Percentiles rank a stretch among this genome's conserved stretches.
These are phyloP conservation scores for Boletus subparvulus DNA, from an alignment of 768 basidiomycete genomes.

Conservation along the genomic window DNA sequence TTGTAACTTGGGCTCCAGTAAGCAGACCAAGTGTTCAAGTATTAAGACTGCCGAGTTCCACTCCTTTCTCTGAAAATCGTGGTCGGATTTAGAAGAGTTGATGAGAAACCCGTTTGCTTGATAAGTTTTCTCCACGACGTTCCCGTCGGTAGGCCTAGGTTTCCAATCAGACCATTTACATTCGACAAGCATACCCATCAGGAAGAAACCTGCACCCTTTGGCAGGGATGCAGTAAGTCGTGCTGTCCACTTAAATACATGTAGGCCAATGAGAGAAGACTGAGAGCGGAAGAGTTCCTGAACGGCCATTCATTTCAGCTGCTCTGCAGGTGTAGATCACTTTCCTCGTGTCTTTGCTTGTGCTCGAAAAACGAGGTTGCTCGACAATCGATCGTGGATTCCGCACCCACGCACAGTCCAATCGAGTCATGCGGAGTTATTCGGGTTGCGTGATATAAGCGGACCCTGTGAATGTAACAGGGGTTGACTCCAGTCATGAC, in stretches of 20 bases:
- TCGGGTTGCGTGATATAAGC: neutral
- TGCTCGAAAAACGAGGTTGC: neutral
- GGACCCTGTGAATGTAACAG: neutral
- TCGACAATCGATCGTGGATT: neutral
- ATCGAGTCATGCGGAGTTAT: neutral
- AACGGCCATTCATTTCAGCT: too few relatives aligned
- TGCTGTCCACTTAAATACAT: too few relatives aligned
- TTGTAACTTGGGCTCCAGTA: neutral
- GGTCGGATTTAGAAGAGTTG: neutral
- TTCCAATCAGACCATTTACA: too few relatives aligned
- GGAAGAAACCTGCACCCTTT: too few relatives aligned
- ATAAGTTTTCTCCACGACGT: neutral
- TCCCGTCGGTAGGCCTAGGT: neutral
- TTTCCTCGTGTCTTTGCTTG: neutral
- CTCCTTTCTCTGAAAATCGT: too few relatives aligned
- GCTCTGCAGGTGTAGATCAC: too few relatives aligned
- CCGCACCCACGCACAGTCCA: neutral
- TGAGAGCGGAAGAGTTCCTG: too few relatives aligned
- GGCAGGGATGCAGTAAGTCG: too few relatives aligned
- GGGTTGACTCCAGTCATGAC: neutral
- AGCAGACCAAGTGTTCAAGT: neutral
- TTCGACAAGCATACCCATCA: too few relatives aligned
- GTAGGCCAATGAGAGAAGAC: too few relatives aligned
- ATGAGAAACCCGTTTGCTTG: neutral
- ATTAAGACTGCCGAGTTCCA: too few relatives aligned